Base-by-base conservation (phyloP, 177 flowering plant genomes). In the Tripterygium wilfordii region DNA sequence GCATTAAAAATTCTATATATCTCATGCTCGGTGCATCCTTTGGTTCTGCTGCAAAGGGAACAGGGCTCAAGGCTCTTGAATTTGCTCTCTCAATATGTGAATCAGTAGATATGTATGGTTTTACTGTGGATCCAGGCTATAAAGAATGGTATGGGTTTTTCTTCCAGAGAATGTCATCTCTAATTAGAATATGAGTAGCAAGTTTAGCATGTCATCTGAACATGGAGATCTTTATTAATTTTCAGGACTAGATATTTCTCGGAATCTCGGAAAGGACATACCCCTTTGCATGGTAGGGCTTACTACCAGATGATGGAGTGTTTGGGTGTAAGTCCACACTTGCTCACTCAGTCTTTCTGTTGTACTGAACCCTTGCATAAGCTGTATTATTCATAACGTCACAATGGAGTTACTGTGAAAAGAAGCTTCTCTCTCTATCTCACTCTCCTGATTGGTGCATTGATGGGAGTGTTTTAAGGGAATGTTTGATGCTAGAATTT, bases 291-390 rank as follows among this genome's bases (percentile, higher is more conserved):
- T 41, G 99, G 99, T n/a, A 74, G 97, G 54, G 97, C 96, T 24
- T 94, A 94, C 70, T 94, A 94, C 52, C 99, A 94, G 72, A 87
- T 90, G 95, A 89, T 89, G 97, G 97, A 94, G 61, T 94, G 97
- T 45, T 66, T 94, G 48, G 99, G 97, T 28, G 99, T 94, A 69
- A 75, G 90, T 66, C 38, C 36, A 9, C 29, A 23, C 8, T n/a
- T n/a, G n/a, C n/a, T 10, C 17, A 27, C 44, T 15, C 31, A 59
- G 13, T 62, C 12, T 41, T 42, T 48, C 35, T 36, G 20, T 18
- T 20, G 8, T n/a, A 30, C 8, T 30, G 7, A 30, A 6, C 8
- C 33, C 33, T 6, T 30, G 7, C n/a, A n/a, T n/a, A n/a, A n/a
- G n/a, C n/a, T n/a, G n/a, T n/a, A n/a, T n/a, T n/a, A n/a, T n/a